Conservation (phyloP, 495 filamentous ascomycete species). For the Aspergillus bertholletiae region DNA sequence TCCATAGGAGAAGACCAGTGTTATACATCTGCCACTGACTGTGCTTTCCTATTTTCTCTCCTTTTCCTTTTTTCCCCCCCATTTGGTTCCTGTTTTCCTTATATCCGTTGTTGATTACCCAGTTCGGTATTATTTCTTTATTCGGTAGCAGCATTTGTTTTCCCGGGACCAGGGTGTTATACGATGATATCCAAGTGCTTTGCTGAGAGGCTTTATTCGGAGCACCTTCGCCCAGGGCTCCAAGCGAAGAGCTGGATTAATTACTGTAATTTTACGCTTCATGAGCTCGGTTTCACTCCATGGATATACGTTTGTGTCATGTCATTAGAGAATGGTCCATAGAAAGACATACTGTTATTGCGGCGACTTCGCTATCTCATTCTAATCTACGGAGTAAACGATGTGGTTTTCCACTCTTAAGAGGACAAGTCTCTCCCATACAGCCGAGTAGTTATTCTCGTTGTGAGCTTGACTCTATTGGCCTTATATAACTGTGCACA, state of each 20-base stretch:
- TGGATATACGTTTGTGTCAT: slow-evolving; percentile 9
- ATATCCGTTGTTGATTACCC: neutral
- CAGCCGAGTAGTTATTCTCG: no score
- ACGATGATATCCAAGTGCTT: slow-evolving; percentile 1
- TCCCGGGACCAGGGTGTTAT: neutral
- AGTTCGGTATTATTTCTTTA: neutral
- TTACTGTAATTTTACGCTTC: slow-evolving; percentile 22
- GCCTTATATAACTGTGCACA: no score
- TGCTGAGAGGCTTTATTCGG: neutral
- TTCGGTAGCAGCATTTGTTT: slow-evolving; percentile 1
- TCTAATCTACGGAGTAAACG: no score
- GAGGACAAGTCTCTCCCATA: no score
- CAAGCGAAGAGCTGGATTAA: slow-evolving; percentile 10
- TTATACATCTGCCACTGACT: neutral
- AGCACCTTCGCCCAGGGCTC: neutral
- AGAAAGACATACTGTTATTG: neutral
- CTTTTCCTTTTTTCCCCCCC: slow-evolving; percentile 1
- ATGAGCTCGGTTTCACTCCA: slow-evolving; percentile 9
- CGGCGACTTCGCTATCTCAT: neutral
- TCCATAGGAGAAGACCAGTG: neutral
- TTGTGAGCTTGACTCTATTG: no score
- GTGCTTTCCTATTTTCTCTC: slow-evolving; percentile 1
- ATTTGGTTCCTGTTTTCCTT: no score
- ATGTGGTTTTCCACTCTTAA: no score
- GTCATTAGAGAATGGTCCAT: neutral